Base-by-base conservation (phyloP, 495 filamentous ascomycete genomes). In the Podospora tetraspora region DNA sequence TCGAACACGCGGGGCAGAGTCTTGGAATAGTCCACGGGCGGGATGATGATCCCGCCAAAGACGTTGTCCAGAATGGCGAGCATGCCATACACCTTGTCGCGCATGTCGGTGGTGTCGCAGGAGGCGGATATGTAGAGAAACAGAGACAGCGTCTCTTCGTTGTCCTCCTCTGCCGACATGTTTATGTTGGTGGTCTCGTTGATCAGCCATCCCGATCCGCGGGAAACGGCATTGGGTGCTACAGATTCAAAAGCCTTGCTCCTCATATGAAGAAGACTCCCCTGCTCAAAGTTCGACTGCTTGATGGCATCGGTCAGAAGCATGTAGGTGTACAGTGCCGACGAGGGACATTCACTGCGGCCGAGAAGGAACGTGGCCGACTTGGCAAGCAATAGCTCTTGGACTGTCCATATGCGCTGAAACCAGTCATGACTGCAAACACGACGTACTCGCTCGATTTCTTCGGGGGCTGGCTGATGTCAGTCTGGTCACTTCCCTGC, bases 51-150 rank as follows among this genome's bases (percentile, higher is more conserved):
- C 2, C 30, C 16, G 9, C 19, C 27, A n/a, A 10, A 43, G 9
- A 12, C n/a, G 6, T 11, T 12, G 27, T 24, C 22, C 19, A 63
- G 16, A 10, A n/a, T 21, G n/a, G 32, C 27, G 2, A 63, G 7
- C n/a, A 63, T 63, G 61, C 61, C 61, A n/a, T 43, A 52, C n/a
- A 63, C 29, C 32, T 63, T 63, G 16, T 63, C 61, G 19, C 61
- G 61, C 16, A n/a, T 32, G 11, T 63, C 61, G n/a, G 29, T 32
- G 0, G 16, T 23, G 61, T 43, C n/a, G 61, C 29, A 52, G 0
- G 22, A 63, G 32, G 21, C n/a, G 16, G n/a, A 63, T 22, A 13
- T 22, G 27, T 10, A 32, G 34, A 34, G 61, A 43, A 43, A 21
- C n/a, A 21, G 16, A 12, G 61, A 34, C 30, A 34, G 2, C 29